These are phyloP conservation scores for Neurospora pannonica DNA, from an alignment of 495 filamentous ascomycete species.

Conservation along the genomic window DNA sequence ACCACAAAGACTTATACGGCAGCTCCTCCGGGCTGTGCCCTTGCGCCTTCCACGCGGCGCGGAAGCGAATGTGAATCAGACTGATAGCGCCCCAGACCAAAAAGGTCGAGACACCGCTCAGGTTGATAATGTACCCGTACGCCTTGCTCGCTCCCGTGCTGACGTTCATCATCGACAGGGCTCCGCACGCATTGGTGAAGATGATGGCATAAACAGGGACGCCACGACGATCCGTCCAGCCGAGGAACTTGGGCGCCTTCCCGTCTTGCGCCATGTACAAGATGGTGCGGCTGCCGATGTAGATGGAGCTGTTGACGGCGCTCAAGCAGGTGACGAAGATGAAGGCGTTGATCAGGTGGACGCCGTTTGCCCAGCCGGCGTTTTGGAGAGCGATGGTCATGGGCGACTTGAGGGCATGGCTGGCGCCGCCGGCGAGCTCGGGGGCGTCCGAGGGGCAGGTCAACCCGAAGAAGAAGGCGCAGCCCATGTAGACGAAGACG, in stretches of 20 bases:
- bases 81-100: slow-evolving; percentile 58
- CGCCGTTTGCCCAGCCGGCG: slow-evolving; percentile 43
- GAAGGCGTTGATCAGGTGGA: slow-evolving; percentile 62
- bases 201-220: slow-evolving; percentile 57
- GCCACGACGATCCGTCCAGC: slow-evolving; percentile 51
- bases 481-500: slow-evolving; percentile 63
- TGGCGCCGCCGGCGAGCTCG: slow-evolving; percentile 38
- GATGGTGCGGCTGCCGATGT: slow-evolving; percentile 56
- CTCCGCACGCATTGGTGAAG: slow-evolving; percentile 54
- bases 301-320: slow-evolving; percentile 61
- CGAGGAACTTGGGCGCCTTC: slow-evolving; percentile 58
- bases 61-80: slow-evolving; percentile 60
- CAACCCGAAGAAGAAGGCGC: slow-evolving; percentile 62
- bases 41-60: slow-evolving; percentile 46
- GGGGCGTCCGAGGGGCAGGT: slow-evolving; percentile 41
- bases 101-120: slow-evolving; percentile 51
- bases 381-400: slow-evolving; percentile 54
- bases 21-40: slow-evolving; percentile 42
- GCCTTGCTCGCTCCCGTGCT: slow-evolving; percentile 49
- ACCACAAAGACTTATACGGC: slow-evolving; percentile 49
- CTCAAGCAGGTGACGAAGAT: slow-evolving; percentile 61
- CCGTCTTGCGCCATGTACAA: slow-evolving; percentile 56
- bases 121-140: slow-evolving; percentile 41
- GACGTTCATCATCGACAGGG: slow-evolving; percentile 57
- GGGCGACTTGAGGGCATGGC: slow-evolving; percentile 41